Evolutionary conservation across 2,329 filamentous ascomycete genomes (phyloP).

Genomic region (Rhynchosporium agropyri): DNA sequence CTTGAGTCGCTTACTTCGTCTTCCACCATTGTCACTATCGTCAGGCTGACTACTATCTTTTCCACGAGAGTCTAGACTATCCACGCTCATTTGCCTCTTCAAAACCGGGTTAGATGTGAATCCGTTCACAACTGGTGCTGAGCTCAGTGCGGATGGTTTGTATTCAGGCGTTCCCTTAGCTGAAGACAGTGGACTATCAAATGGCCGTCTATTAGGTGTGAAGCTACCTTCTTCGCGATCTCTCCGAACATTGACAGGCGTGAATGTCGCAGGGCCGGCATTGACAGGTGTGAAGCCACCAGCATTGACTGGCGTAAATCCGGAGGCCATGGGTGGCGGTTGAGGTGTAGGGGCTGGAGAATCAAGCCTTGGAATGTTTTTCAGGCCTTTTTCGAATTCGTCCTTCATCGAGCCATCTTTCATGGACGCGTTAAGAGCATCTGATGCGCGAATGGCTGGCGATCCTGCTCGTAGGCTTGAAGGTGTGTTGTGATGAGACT

Average conservation of each 20-base stretch:
- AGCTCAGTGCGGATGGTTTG: conserved; percentile 56
- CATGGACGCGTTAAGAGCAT: conserved; percentile 58
- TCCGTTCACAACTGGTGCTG: conserved; percentile 56
- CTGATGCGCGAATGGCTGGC: conserved; percentile 62
- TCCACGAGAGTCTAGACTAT: conserved; percentile 46
- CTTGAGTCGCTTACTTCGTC: conserved; percentile 90
- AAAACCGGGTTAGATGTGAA: conserved; percentile 55
- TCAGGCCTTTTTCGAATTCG: conserved; percentile 42
- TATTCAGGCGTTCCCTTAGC: conserved; percentile 68
- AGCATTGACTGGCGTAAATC: conserved; percentile 49
- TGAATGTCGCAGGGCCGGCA: conserved; percentile 54
- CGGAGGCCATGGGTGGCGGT: conserved; percentile 34
- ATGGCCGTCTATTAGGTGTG: conserved; percentile 52
- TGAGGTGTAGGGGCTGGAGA: conserved; percentile 35
- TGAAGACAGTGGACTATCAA: conserved; percentile 64
- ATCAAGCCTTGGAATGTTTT: conserved; percentile 42
- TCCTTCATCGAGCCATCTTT: conserved; percentile 50
- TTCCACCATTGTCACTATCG: conserved; percentile 65
- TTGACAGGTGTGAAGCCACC: conserved; percentile 70
- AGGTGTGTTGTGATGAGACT: conserved; percentile 61
- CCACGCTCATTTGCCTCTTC: conserved; percentile 75
- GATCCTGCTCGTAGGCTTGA: conserved; percentile 65
- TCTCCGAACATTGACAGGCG: conserved; percentile 52
- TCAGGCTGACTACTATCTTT: conserved; percentile 39
- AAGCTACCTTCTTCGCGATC: conserved; percentile 55